These are phyloP conservation scores for Hydnum rufescens DNA, from an alignment of 768 basidiomycete species.

Conservation along the genomic window DNA sequence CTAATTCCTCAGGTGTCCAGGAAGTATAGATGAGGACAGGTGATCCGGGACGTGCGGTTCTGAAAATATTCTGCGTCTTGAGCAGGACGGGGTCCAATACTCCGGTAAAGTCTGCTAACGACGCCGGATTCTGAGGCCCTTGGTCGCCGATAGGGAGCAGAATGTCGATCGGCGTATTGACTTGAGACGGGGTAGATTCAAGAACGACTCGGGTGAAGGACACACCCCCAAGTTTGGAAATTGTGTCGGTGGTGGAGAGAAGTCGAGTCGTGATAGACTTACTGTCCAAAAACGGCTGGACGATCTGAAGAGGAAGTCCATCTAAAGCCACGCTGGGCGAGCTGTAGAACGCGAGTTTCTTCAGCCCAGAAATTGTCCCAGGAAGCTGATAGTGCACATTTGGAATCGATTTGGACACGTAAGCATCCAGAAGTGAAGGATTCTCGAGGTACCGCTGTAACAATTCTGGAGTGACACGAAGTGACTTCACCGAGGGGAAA, in stretches of 20 bases:
- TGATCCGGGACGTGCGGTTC: conserved; percentile 44
- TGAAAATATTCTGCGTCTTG: conserved; percentile 54
- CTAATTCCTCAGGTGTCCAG: conserved; percentile 60
- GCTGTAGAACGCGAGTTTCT: conserved; percentile 42
- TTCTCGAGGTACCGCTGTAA: not conserved
- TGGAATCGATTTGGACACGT: not conserved
- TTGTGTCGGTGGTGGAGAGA: conserved; percentile 50
- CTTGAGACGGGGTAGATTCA: conserved; percentile 18
- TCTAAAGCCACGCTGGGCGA: conserved; percentile 28
- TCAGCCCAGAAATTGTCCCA: conserved; percentile 9
- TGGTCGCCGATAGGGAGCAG: conserved; percentile 33
- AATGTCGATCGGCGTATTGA: conserved; percentile 32
- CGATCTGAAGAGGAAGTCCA: conserved; percentile 28
- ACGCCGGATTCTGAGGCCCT: conserved; percentile 20
- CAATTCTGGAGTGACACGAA: conserved; percentile 8
- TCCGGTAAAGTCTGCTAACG: conserved; percentile 53
- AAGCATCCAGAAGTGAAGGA: not conserved
- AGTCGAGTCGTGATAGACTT: conserved; percentile 35
- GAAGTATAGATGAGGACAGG: conserved; percentile 52
- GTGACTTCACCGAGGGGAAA: conserved; percentile 12
- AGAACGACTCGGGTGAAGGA: conserved; percentile 51
- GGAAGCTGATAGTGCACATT: not conserved
- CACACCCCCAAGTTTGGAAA: conserved; percentile 54
- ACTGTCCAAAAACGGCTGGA: conserved; percentile 31
- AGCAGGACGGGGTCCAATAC: conserved; percentile 60